Base-by-base conservation (phyloP, 2,329 filamentous ascomycete species). In the Cytospora schulzeri region DNA sequence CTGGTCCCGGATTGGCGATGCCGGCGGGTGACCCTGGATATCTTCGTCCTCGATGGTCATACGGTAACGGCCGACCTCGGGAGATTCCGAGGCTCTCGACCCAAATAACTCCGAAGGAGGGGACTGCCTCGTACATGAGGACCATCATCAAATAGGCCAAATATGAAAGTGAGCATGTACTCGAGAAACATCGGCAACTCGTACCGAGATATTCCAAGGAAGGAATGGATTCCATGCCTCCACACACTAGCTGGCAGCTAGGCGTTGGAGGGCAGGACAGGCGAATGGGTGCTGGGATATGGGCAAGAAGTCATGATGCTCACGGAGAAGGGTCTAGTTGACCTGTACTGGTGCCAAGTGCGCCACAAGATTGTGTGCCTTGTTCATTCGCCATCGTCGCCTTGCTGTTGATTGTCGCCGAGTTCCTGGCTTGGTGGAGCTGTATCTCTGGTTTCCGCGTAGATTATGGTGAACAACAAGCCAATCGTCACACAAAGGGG, bases 201-300 rank as follows among this genome's bases (percentile, higher is more conserved):
- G 68, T 91, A 87, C 0, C 91, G 81, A 0, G 96, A 75, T 0
- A 96, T 74, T 69, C 96, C 92, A 0, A 96, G 80, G 64, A 94
- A 94, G 0, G 87, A 88, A 72, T 96, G 92, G 4, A 98, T 97
- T 0, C 91, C 94, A 70, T 96, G 91, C 0, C 92, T 84, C 95
- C 94, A 98, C 91, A 98, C 95, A 0, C 93, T 81, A 0, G 91
- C 92, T 0, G 93, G 93, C 91, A 98, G 93, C 89, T 0, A 97
- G 76, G 0, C 86, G 80, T 4, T 85, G 83, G 0, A 98, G 41
- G 74, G 88, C 86, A 0, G 82, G 81, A 28, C 84, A 91, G 0
- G 92, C 91, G 0, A 88, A 90, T 0, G 92, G 93, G 71, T 98
- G 93, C 69, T 97, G 93, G 0, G 87, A 91, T 0, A 93, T 1